These are phyloP conservation scores for Centella asiatica DNA, from an alignment of 129 eudicot genomes.

Conservation along the genomic window DNA sequence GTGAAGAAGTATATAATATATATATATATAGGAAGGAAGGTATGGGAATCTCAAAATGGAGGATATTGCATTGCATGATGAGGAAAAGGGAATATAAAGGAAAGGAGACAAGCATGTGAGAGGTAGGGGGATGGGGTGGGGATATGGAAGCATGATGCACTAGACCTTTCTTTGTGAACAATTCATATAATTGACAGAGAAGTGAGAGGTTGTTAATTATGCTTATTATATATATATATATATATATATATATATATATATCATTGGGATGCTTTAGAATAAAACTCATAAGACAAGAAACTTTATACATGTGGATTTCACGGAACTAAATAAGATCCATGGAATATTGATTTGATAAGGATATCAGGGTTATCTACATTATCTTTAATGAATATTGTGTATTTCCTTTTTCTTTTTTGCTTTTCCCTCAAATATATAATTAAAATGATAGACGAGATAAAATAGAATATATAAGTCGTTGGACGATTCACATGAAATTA, in stretches of 20 bases:
- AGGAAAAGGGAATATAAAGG: slow-evolving; percentile 5
- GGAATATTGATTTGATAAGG: too few relatives aligned
- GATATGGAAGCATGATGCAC: too few relatives aligned
- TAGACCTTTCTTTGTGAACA: too few relatives aligned
- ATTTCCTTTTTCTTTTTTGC: too few relatives aligned
- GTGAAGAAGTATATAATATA: background rate
- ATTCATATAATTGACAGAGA: slow-evolving; percentile 6
- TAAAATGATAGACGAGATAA: too few relatives aligned
- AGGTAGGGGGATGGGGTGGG: background rate
- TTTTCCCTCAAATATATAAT: too few relatives aligned
- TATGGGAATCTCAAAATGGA: background rate
- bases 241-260: background rate
- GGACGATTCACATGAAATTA: too few relatives aligned
- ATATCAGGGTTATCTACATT: too few relatives aligned
- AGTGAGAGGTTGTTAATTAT: slow-evolving; percentile 6
- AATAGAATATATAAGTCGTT: too few relatives aligned
- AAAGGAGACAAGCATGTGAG: background rate
- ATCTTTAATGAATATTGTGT: too few relatives aligned
- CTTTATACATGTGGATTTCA: slow-evolving; percentile 2
- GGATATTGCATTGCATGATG: background rate
- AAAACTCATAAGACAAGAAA: background rate
- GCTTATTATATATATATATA: background rate
- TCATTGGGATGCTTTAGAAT: background rate
- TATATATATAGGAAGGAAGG: too few relatives aligned
- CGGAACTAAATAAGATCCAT: background rate